These are phyloP conservation scores for Penicillium decumbens DNA, from an alignment of 2,329 filamentous ascomycete genomes.

Conservation along the genomic window DNA sequence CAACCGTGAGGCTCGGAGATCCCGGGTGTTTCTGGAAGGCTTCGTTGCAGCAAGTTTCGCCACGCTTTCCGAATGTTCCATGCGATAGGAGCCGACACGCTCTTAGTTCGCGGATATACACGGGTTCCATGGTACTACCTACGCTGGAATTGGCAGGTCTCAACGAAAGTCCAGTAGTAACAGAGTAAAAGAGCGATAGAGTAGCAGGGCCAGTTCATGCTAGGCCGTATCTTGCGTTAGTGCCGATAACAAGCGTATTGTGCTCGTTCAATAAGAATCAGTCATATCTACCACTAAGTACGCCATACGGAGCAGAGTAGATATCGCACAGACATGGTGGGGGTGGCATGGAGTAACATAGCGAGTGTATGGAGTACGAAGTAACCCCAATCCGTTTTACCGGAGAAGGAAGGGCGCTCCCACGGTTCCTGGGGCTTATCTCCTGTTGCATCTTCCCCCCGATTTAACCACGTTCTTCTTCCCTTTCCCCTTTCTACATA, in stretches of 20 bases:
- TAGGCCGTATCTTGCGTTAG: not conserved
- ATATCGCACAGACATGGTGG: not conserved
- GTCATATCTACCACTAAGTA: not conserved
- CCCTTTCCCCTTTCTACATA: not conserved
- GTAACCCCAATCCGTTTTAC: constrained; percentile 12
- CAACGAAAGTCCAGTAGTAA: too few species aligned
- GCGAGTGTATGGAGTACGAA: not conserved
- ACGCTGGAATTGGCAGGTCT: not conserved
- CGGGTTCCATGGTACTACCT: not conserved
- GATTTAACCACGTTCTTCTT: not conserved
- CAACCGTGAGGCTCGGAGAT: constrained; percentile 12
- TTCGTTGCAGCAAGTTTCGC: constrained; percentile 28
- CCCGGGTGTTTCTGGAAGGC: constrained; percentile 32
- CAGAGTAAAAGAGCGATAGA: not conserved
- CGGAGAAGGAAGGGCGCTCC: constrained; percentile 11
- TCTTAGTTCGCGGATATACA: not conserved
- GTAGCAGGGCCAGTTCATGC: not conserved
- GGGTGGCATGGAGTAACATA: not conserved
- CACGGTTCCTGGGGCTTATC: constrained; percentile 18
- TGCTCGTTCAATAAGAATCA: not conserved
- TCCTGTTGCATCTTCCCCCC: constrained; percentile 12
- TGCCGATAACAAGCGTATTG: not conserved
- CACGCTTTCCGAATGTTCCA: not conserved
- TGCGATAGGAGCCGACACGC: not conserved
- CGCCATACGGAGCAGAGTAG: not conserved